Base-by-base conservation (phyloP, 1,284 basidiomycete species). In the Rhodofomes roseus region DNA sequence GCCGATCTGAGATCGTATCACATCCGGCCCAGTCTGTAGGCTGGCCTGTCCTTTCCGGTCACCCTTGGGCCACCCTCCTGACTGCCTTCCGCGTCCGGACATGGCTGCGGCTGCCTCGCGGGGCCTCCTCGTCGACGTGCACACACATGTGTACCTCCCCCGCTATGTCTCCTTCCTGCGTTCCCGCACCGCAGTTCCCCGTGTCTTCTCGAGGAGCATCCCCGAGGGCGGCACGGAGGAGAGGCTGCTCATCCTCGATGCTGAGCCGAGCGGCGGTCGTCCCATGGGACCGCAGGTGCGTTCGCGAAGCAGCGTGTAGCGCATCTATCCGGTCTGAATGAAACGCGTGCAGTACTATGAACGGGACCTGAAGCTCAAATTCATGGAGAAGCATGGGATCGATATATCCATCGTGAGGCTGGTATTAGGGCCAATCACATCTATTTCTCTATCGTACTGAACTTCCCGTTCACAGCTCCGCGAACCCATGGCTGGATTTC, bases 401-500 rank as follows among this genome's bases (percentile, higher is more conserved):
- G 84, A 89, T 69, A 72, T 88, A 43, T 89, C 87, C 2, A 76
- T 89, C 29, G 83, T 89, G 54, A 87, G 85, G 85, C 86, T 57
- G 57, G 59, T 58, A 5, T 41, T 59, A 23, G 25, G 31, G 31
- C 11, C 31, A 5, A 34, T n/a, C n/a, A n/a, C n/a, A n/a, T n/a
- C n/a, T n/a, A n/a, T n/a, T n/a, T n/a, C n/a, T n/a, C n/a, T n/a
- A n/a, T n/a, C 40, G 18, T 23, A 56, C 64, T 54, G 64, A 54
- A 39, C 1, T 14, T 31, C 9, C 54, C 25, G 2, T 40, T 4
- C 59, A 60, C 62, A 85, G 91, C 71, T 81, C 88, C 16, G 93
- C 93, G 29, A 94, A 95, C 68, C 92, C 93, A 14, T 95, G 93
- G 92, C 81, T 95, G 25, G 92, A 95, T 71, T 94, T 93, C 69